Base-by-base conservation (phyloP, 1,284 basidiomycete genomes). In the Marasmius tenuissimus region DNA sequence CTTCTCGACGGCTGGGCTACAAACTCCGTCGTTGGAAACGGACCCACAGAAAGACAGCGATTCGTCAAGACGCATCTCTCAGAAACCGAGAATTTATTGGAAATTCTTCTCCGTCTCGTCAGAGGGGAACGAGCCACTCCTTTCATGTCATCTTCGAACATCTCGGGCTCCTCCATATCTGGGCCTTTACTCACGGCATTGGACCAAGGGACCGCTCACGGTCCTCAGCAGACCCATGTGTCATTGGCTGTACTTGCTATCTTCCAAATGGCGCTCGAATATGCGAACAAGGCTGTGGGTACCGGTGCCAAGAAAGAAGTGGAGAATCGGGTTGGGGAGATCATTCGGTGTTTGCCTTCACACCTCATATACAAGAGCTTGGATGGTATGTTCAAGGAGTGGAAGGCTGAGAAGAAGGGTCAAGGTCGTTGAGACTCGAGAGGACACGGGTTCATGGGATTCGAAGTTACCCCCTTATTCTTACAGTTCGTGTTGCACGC, bases 331-430 rank as follows among this genome's bases (percentile, higher is more conserved):
- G 84, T 96, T 40, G 90, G 91, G 8, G 94, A 97, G 76, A 93
- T 97, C 68, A 91, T 97, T 67, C 84, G 93, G 69, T 90, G 86
- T 70, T 73, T 98, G 65, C 96, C 96, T 20, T 86, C 85, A 33
- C 90, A 93, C 71, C 79, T 96, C 70, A 83, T 96, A 66, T 90
- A 92, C 76, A 93, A 93, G 77, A 93, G 91, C 68, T 75, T 97
- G 73, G 95, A 97, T 76, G 92, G 92, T 50, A 92, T 97, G 70
- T 97, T 94, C 78, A 93, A 92, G 72, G 94, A 96, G 74, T 95
- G 93, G 93, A 80, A 85, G 67, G 85, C 85, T 57, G 89, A 91
- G 68, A 92, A 90, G 78, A 92, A 91, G 74, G 86, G 87, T 50
- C 77, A 85, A 39, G 55, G 52, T n/a, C 6, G 52, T n/a, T 54